A percentile compares a stretch with the other conserved stretches of the same genome.
Evolutionary conservation across 2,329 filamentous ascomycete species (phyloP).

Genomic region (Paraphoma chrysanthemicola): DNA sequence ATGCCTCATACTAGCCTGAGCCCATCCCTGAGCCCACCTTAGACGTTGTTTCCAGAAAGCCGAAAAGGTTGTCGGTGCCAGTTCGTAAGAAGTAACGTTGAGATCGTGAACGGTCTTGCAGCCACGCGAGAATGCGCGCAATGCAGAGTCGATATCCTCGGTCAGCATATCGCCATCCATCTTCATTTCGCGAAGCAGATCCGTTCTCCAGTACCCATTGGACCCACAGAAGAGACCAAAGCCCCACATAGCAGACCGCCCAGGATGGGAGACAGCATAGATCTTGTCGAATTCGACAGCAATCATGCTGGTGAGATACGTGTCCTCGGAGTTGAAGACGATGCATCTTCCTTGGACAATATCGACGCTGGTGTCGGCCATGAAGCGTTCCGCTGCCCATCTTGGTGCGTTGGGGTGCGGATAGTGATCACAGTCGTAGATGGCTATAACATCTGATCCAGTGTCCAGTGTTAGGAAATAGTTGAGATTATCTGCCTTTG

Average conservation of each 20-base stretch:
- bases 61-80: constrained; percentile 51
- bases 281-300: constrained; percentile 58
- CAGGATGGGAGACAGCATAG: constrained; percentile 56
- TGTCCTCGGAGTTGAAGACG: constrained; percentile 53
- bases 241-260: constrained; percentile 51
- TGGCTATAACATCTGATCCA: constrained; percentile 51
- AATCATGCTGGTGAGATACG: constrained; percentile 52
- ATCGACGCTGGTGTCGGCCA: constrained; percentile 46
- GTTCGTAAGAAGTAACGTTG: constrained; percentile 54
- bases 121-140: constrained; percentile 50
- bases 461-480: constrained; percentile 52
- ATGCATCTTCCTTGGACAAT: constrained; percentile 58
- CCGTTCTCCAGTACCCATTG: constrained; percentile 55
- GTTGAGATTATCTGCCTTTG: constrained; percentile 57
- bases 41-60: constrained; percentile 56
- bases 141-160: constrained; percentile 56
- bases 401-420: constrained; percentile 54
- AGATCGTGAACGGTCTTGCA: constrained; percentile 53
- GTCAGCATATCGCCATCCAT: constrained; percentile 57
- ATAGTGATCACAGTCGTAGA: constrained; percentile 57
- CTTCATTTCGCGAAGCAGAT: constrained; percentile 48
- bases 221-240: constrained; percentile 54
- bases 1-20: constrained; percentile 51
- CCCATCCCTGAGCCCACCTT: constrained; percentile 56
- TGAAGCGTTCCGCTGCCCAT: constrained; percentile 55